A percentile compares a stretch with the other conserved stretches of the same genome.
These are phyloP conservation scores for California macrophylla DNA, from an alignment of 441 rosid species.

Conservation along the genomic window DNA sequence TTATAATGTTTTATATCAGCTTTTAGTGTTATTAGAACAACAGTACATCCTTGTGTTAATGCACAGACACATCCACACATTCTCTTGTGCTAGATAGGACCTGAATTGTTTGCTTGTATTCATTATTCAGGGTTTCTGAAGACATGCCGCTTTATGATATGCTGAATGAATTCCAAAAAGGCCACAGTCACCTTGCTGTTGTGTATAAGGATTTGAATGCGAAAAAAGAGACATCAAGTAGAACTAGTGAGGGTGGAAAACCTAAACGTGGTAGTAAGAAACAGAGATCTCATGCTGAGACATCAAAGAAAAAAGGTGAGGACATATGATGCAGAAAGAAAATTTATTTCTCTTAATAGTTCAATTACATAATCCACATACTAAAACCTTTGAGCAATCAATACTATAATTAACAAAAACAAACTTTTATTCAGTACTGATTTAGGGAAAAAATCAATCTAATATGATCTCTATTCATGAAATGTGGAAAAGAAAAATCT, in stretches of 20 bases:
- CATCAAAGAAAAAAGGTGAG: constrained; percentile 3
- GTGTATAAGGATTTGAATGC: constrained; percentile 40
- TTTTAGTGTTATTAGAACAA: neutral
- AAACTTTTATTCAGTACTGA: neutral
- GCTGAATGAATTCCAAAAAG: constrained; percentile 72
- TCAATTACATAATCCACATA: neutral
- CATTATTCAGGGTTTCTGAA: constrained; percentile 2
- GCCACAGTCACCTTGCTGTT: constrained; percentile 77
- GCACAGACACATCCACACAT: neutral
- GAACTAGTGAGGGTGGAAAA: constrained; percentile 30
- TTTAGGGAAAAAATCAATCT: no score
- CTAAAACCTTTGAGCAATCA: neutral
- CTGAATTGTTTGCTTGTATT: neutral
- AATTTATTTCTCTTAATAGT: neutral
- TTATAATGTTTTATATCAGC: neutral
- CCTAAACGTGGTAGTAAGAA: constrained; percentile 1
- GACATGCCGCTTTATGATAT: constrained; percentile 62
- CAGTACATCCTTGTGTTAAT: neutral
- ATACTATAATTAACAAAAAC: neutral
- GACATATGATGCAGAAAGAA: neutral
- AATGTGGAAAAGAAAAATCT: no score
- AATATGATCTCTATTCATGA: no score
- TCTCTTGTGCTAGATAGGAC: neutral
- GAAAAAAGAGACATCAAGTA: constrained; percentile 23
- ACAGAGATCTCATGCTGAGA: neutral